Conservation (phyloP, 306 rosid species). For the Glycyrrhiza uralensis region DNA sequence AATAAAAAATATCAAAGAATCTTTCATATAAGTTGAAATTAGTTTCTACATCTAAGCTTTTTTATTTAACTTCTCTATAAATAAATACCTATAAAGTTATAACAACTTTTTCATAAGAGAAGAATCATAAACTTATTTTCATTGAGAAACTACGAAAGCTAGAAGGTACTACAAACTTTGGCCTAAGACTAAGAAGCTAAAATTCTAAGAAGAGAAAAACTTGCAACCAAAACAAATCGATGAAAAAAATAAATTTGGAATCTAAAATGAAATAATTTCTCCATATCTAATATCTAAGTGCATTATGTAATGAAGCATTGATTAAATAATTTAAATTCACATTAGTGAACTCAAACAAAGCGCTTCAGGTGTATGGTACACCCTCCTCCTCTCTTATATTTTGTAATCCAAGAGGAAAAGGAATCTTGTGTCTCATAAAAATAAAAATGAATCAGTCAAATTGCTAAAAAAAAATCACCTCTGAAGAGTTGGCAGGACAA, state of each 20-base stretch:
- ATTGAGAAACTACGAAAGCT: neutral
- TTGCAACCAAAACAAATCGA: neutral
- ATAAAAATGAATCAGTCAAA: neutral
- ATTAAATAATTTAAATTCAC: neutral
- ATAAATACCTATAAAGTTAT: neutral
- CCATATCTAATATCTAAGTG: neutral
- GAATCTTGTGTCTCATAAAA: neutral
- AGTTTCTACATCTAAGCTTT: neutral
- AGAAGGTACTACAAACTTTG: neutral
- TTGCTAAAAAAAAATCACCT: slow-evolving; percentile 41
- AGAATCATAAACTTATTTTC: neutral
- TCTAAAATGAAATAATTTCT: neutral
- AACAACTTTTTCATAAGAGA: neutral
- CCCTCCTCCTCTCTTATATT: neutral
- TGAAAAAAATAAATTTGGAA: neutral
- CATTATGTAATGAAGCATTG: neutral
- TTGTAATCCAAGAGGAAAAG: neutral
- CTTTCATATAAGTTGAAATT: neutral
- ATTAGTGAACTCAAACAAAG: neutral
- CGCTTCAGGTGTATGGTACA: too few relatives aligned
- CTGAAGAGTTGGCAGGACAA: slow-evolving; percentile 55
- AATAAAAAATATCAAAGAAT: neutral
- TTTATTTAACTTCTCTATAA: neutral
- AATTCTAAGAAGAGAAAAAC: neutral
- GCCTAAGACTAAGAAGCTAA: neutral